Base-by-base conservation (phyloP, 306 rosid genomes). In the Cicer yamashitae region DNA sequence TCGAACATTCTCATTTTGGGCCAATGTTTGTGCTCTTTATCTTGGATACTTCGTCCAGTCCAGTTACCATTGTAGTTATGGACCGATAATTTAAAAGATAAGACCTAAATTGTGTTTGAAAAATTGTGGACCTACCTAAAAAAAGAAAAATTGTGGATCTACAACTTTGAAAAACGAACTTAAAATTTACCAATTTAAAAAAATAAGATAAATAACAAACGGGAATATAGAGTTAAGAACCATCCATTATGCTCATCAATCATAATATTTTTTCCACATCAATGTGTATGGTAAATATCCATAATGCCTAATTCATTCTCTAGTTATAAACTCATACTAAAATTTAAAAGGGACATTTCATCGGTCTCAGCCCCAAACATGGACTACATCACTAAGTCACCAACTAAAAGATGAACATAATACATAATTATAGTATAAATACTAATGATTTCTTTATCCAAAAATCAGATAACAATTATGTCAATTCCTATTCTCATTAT, bases 401-500 rank as follows among this genome's bases (percentile, higher is more conserved):
- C 17, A 59, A 8, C 30, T 59, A 59, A 13, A 30, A 59, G 1
- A 17, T 1, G 43, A 64, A 64, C 8, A 64, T 39, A 40, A 41
- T 64, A 12, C 43, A 56, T 57, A 57, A 13, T 34, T 34, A 60
- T 60, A 18, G 7, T 12, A 60, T 34, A 18, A 65, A 64, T 3
- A 64, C 14, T 4, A 38, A 20, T 9, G 43, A 64, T 17, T 10
- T 65, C 7, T 41, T 4, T 54, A 56, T 68, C 41, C 67, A 64
- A 78, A 83, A 83, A 65, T 59, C 34, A 48, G 61, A 76, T 40
- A 18, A 58, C 76, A 12, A 47, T 47, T 12, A 8, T 66, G 82
- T 88, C 96, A 91, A 76, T 71, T 76, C 79, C 89, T 74, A 22
- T 77, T 78, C 30, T 87, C 97, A 67, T 39, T 87, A 84, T 20